Base-by-base conservation (phyloP, 306 rosid genomes). In the Lupinus albus region DNA sequence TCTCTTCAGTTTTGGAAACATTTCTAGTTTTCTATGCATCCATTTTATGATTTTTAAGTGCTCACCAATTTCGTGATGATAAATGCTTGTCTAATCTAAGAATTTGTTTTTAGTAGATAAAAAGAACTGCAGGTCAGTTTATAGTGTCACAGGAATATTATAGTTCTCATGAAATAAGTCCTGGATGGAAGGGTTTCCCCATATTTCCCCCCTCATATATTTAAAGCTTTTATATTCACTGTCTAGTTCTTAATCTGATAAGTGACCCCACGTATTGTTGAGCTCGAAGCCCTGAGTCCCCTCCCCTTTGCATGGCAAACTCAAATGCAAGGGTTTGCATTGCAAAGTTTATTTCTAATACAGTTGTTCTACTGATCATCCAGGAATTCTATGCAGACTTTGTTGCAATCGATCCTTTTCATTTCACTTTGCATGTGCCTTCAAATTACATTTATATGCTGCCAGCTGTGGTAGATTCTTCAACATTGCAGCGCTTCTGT, bases 301-400 rank as follows among this genome's bases (percentile, higher is more conserved):
- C 50, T 11, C 5, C 21, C 16, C 16, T 63, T 56, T 70, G 48
- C 57, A 49, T 72, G 61, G 56, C 68, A 61, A 64, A 56, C 62
- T 49, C 41, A 64, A 7, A 60, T 75, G 45, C 62, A 15, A 55
- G 56, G 73, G 47, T 44, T 70, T 50, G 45, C 55, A 33, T 61
- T 75, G 54, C 11, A 20, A 50, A 41, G 30, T 64, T 76, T 69
- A 67, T 66, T 77, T 72, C 73, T 62, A 61, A 80, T 28, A 59
- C 63, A 53, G 18, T 70, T 73, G 7, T 81, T 74, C 28, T 48
- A 70, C 38, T 78, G 47, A 70, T 75, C 77, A 59, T 78, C 84
- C 91, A 93, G 97, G 97, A 93, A 81, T 86, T 86, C 79, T 93
- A 93, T 73, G 91, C 84, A 5, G 98, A 92, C 75, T 93, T 88